A percentile compares a stretch with the other conserved stretches of the same genome.
phyloP scores from a whole-genome alignment of 208 protist species.

The Wallacemonas sp. region DNA sequence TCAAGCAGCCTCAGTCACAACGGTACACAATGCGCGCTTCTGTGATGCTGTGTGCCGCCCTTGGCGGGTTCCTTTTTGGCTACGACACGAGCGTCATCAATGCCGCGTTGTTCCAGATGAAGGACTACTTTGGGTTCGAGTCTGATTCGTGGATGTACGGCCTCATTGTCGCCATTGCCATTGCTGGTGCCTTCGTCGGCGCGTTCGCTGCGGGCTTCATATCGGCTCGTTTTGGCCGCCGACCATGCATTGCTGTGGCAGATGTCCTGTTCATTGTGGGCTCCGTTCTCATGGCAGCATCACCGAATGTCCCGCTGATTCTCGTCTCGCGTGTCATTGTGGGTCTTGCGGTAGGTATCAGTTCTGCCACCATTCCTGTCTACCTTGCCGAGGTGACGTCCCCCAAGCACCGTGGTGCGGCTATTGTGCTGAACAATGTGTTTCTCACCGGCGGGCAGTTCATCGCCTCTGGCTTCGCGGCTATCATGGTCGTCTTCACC shows the following conservation, averaged over 20 bases:
- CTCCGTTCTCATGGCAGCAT: conserved; percentile 72
- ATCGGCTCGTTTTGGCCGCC: conserved; percentile 69
- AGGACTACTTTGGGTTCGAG: conserved; percentile 84
- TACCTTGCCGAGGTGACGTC: conserved; percentile 90
- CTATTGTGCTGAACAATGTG: conserved; percentile 90
- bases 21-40: conserved; percentile 34
- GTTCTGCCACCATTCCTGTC: conserved; percentile 89
- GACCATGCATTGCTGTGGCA: conserved; percentile 65
- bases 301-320: conserved; percentile 63
- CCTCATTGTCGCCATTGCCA: conserved; percentile 87
- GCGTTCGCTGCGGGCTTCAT: conserved; percentile 73
- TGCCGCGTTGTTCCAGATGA: conserved; percentile 91
- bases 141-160: conserved; percentile 78
- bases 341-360: conserved; percentile 85
- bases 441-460: conserved; percentile 88
- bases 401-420: conserved; percentile 67
- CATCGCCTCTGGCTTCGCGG: conserved; percentile 69
- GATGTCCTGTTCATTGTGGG: conserved; percentile 84
- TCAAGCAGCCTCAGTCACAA: too few species aligned
- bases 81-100: conserved; percentile 94
- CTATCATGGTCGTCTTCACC: conserved; percentile 74
- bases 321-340: conserved; percentile 83
- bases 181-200: conserved; percentile 85
- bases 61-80: conserved; percentile 93
- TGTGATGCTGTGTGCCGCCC: conserved; percentile 81